phyloP scores from a whole-genome alignment of 2,329 filamentous ascomycete species.

The Diaporthe citriasiana region DNA sequence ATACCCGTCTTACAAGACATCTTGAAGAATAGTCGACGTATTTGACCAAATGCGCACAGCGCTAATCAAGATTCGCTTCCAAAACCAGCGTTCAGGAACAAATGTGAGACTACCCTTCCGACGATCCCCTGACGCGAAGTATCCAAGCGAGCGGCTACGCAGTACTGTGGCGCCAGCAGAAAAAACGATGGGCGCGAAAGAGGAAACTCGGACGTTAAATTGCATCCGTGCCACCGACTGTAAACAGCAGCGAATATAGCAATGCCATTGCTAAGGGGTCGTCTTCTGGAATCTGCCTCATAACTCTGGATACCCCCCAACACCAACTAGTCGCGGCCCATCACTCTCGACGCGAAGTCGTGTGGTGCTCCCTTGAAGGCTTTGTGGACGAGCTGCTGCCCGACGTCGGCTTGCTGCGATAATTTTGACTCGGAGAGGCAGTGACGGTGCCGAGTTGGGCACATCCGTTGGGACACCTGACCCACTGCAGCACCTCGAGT shows the following conservation, averaged over 20 bases:
- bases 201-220: neutral
- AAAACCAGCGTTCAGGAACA: neutral
- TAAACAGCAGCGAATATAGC: neutral
- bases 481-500: slow-evolving; percentile 2
- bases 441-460: slow-evolving; percentile 6
- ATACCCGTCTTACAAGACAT: neutral
- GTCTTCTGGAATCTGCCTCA: no score
- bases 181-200: neutral
- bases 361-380: slow-evolving; percentile 16
- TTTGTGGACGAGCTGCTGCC: slow-evolving; percentile 23
- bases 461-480: slow-evolving; percentile 21
- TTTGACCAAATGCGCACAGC: neutral
- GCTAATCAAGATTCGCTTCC: neutral
- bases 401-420: slow-evolving; percentile 1
- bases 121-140: neutral
- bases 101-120: neutral
- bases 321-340: no score
- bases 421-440: neutral
- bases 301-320: no score
- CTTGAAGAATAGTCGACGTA: neutral
- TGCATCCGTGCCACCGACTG: neutral
- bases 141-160: slow-evolving; percentile 5
- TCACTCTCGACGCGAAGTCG: slow-evolving; percentile 21
- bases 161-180: slow-evolving; percentile 21
- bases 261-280: neutral